phyloP scores from a whole-genome alignment of 768 basidiomycete genomes.

The Boletus reticulatus region DNA sequence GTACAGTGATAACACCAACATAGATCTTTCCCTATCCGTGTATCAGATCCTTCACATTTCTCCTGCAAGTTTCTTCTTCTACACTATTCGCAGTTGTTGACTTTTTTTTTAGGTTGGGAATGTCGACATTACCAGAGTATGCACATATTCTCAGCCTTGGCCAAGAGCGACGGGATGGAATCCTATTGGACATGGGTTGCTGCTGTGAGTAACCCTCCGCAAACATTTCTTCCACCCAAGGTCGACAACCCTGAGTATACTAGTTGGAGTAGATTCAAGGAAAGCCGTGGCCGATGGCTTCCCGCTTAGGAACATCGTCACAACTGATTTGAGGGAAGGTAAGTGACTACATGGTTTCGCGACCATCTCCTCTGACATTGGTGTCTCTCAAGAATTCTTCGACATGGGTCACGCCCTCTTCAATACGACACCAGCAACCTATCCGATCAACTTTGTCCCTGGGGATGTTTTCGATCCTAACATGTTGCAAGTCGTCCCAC shows the following conservation, averaged over 20 bases:
- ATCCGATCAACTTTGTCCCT: slow-evolving; percentile 49
- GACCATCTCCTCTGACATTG: neutral
- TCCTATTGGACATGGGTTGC: slow-evolving; percentile 47
- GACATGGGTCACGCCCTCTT: slow-evolving; percentile 61
- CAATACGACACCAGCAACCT: slow-evolving; percentile 48
- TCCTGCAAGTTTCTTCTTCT: slow-evolving; percentile 6
- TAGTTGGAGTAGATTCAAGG: slow-evolving; percentile 36
- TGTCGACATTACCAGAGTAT: slow-evolving; percentile 18
- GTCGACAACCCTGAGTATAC: neutral
- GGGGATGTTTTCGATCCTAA: slow-evolving; percentile 54
- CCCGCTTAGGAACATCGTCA: slow-evolving; percentile 38
- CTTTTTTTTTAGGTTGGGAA: slow-evolving; percentile 6
- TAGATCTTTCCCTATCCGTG: slow-evolving; percentile 31
- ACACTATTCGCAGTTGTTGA: neutral
- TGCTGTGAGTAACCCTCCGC: slow-evolving; percentile 34
- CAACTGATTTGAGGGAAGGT: slow-evolving; percentile 40
- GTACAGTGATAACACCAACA: neutral
- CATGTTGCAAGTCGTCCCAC: slow-evolving; percentile 37
- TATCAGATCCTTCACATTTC: slow-evolving; percentile 26
- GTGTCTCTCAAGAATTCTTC: slow-evolving; percentile 46
- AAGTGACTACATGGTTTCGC: neutral
- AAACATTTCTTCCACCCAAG: neutral
- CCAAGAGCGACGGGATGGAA: slow-evolving; percentile 32
- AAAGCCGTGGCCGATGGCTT: slow-evolving; percentile 43
- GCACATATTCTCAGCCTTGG: slow-evolving; percentile 34